Percentiles rank a stretch among this genome's conserved stretches.
Conservation (phyloP, 2,329 filamentous ascomycete genomes). For the Cryphonectria carpinicola region DNA sequence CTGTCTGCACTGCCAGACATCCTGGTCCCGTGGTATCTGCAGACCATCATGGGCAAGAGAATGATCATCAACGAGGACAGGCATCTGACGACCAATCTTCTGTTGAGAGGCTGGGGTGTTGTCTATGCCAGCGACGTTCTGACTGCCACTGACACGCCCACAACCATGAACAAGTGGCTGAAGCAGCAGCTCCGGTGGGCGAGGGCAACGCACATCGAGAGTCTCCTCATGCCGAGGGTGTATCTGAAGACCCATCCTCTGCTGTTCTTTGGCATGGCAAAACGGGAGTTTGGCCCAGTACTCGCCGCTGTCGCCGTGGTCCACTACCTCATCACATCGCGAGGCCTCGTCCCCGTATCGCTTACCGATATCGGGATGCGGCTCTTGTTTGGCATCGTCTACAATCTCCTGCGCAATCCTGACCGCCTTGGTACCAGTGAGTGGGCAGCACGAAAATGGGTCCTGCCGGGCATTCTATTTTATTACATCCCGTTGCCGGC, state of each 20-base stretch:
- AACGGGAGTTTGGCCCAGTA: slow-evolving; percentile 38
- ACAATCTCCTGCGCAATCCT: slow-evolving; percentile 38
- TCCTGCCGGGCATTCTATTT: slow-evolving; percentile 36
- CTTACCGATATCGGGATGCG: slow-evolving; percentile 36
- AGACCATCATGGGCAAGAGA: slow-evolving; percentile 39
- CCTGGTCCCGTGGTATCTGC: slow-evolving; percentile 42
- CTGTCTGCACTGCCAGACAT: slow-evolving; percentile 37
- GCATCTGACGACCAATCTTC: slow-evolving; percentile 42
- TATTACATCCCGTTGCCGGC: slow-evolving; percentile 41
- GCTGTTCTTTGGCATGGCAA: slow-evolving; percentile 40
- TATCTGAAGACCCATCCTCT: slow-evolving; percentile 40
- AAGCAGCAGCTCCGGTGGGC: slow-evolving; percentile 44
- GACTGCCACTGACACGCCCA: slow-evolving; percentile 41
- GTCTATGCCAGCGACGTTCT: slow-evolving; percentile 39
- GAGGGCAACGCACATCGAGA: slow-evolving; percentile 42
- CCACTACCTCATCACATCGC: slow-evolving; percentile 35
- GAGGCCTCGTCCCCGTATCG: slow-evolving; percentile 35
- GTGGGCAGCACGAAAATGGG: slow-evolving; percentile 30
- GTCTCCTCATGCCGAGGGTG: slow-evolving; percentile 39
- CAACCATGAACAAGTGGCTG: slow-evolving; percentile 40
- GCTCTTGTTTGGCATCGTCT: slow-evolving; percentile 35
- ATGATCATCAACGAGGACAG: slow-evolving; percentile 45
- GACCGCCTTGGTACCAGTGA: slow-evolving; percentile 29
- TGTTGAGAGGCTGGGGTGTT: slow-evolving; percentile 40
- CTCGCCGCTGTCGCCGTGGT: slow-evolving; percentile 36